Evolutionary conservation across 2,329 filamentous ascomycete genomes (phyloP), one percentile per base, ranked within the genome.

Genomic region (Metarhizium anisopliae): DNA sequence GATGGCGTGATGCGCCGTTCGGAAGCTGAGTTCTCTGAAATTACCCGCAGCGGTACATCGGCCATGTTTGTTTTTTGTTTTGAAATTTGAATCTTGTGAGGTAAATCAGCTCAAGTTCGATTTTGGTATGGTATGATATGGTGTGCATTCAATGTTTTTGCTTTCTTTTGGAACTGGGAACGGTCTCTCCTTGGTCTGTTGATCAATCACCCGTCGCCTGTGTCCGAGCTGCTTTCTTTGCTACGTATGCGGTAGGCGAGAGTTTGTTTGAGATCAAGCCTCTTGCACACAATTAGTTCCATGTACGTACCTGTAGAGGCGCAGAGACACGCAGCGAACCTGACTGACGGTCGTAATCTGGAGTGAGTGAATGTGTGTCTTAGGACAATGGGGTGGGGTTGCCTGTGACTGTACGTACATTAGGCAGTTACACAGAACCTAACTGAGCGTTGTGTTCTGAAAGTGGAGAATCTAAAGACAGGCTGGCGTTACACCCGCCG

Each of bases 1-100:
- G 92, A 87, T 14, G 93, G 93, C 30, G 90, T 93, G 69, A 97
- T 85, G 62, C 94, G 89, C 59, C 93, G 88, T 74, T 99, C 94
- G 53, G 90, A 92, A 51, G 86, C 83, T 51, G 87, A 80, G 71
- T 87, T 89, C 58, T 90, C 85, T 53, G 89, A 93, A 59, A 81
- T 81, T 66, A 94, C 82, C 60, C 85, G 79, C 64, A 94, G 79
- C 61, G 89, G 86, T 56, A 94, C 80, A 70, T 94, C 90, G 54
- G 84, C 81, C 75, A 87, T 83, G 68, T 47, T 32, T 8, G 36
- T 47, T 16, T 52, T n/a, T 32, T 16, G 45, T 42, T 18, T 52
- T 20, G 6, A 18, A 20, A 20, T 20, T 18, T 8, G 6, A 16
- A 14, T 45, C n/a, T 36, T 51, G 29, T 14, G 25, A 29, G 38